phyloP scores from a whole-genome alignment of 208 protist species.

The Leptomonas pyrrhocoris region DNA sequence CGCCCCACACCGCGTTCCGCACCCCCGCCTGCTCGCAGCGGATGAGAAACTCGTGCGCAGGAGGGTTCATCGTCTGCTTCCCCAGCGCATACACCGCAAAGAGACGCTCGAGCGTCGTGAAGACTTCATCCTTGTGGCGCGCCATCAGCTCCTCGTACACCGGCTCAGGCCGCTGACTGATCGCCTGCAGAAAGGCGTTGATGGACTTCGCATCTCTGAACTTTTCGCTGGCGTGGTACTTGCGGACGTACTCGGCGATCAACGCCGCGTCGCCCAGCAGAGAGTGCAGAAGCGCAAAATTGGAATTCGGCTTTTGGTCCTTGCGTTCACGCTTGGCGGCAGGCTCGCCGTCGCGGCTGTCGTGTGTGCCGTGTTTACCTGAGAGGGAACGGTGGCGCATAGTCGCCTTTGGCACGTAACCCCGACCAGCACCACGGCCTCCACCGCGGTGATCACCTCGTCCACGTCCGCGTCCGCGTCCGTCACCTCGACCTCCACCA shows the following conservation, averaged over 20 bases:
- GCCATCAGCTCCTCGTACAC: slow-evolving; percentile 60
- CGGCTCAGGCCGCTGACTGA: slow-evolving; percentile 51
- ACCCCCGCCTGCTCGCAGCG: slow-evolving; percentile 82
- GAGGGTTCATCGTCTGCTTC: slow-evolving; percentile 42
- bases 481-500: too few species aligned
- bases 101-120: slow-evolving; percentile 62
- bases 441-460: background rate
- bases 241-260: slow-evolving; percentile 64
- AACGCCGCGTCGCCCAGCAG: slow-evolving; percentile 46
- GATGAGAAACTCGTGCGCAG: slow-evolving; percentile 83
- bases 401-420: slow-evolving; percentile 5
- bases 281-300: slow-evolving; percentile 59
- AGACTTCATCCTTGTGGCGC: slow-evolving; percentile 58
- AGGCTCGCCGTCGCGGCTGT: slow-evolving; percentile 19
- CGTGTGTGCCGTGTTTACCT: slow-evolving; percentile 33
- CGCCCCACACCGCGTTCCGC: slow-evolving; percentile 50
- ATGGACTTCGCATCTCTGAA: slow-evolving; percentile 57
- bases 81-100: slow-evolving; percentile 57
- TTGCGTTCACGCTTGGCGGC: slow-evolving; percentile 37
- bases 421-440: slow-evolving; percentile 13
- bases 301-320: slow-evolving; percentile 50
- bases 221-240: slow-evolving; percentile 49
- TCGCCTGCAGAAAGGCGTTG: slow-evolving; percentile 74
- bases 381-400: slow-evolving; percentile 33
- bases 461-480: slow-evolving; percentile 14